phyloP scores from a whole-genome alignment of 2,329 filamentous ascomycete genomes.

The Didymella exigua region DNA sequence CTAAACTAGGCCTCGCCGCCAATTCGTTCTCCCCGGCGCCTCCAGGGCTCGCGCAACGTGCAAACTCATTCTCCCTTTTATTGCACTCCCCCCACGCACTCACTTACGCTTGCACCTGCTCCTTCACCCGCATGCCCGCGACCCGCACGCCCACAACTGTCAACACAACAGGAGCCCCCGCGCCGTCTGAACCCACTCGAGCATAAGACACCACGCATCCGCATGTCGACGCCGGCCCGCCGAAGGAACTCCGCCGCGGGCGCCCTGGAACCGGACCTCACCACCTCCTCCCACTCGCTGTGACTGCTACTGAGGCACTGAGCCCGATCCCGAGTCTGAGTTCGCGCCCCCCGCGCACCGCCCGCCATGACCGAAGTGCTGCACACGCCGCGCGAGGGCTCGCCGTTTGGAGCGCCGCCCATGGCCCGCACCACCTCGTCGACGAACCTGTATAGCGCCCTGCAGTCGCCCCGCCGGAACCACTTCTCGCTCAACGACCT shows the following conservation, averaged over 20 bases:
- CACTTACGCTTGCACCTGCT: slow-evolving; percentile 1
- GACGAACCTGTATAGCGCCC: slow-evolving; percentile 50
- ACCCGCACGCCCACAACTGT: slow-evolving; percentile 13
- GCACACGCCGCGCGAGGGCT: slow-evolving; percentile 23
- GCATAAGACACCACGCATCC: slow-evolving; percentile 24
- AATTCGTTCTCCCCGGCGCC: slow-evolving; percentile 16
- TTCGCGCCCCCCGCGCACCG: slow-evolving; percentile 10
- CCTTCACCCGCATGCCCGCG: too few species aligned
- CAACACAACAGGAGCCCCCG: slow-evolving; percentile 9
- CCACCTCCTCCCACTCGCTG: slow-evolving; percentile 19
- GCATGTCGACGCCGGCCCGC: slow-evolving; percentile 41
- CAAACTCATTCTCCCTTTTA: slow-evolving; percentile 18
- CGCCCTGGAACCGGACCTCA: slow-evolving; percentile 30
- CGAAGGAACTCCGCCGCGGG: slow-evolving; percentile 31
- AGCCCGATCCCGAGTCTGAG: too few species aligned
- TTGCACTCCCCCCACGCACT: slow-evolving; percentile 7
- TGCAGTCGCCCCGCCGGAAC: slow-evolving; percentile 41
- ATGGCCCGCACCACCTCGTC: slow-evolving; percentile 52
- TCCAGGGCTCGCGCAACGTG: slow-evolving; percentile 12
- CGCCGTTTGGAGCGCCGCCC: slow-evolving; percentile 45
- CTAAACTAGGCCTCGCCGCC: slow-evolving; percentile 11
- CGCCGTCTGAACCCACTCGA: slow-evolving; percentile 9
- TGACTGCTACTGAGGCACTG: slow-evolving; percentile 33
- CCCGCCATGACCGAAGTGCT: slow-evolving; percentile 50
- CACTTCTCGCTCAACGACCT: slow-evolving; percentile 47